A percentile compares a stretch with the other conserved stretches of the same genome.
These are phyloP conservation scores for Plantago major DNA, from an alignment of 257 asterid species.

Conservation along the genomic window DNA sequence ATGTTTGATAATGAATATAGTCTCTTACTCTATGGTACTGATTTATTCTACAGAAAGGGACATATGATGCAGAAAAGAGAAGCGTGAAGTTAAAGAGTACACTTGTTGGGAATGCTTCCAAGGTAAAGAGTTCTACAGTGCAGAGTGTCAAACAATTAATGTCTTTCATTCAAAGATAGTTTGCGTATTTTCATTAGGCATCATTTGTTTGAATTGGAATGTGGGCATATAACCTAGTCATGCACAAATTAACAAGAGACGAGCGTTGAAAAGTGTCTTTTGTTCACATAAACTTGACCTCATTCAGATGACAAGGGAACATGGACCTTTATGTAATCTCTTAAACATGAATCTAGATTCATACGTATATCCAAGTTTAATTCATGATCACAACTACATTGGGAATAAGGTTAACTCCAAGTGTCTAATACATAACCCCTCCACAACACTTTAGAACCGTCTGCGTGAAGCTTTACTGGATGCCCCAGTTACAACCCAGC, in stretches of 20 bases:
- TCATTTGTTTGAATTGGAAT: not conserved
- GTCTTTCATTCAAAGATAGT: not conserved
- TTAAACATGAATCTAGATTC: not conserved
- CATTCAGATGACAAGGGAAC: too few species aligned
- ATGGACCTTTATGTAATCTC: too few species aligned
- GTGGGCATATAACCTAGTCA: not conserved
- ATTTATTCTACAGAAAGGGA: conserved; percentile 43
- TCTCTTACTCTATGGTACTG: conserved; percentile 1
- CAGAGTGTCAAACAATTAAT: not conserved
- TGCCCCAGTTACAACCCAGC: too few species aligned
- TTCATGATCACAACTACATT: not conserved
- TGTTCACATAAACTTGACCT: too few species aligned
- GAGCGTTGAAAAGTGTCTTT: too few species aligned
- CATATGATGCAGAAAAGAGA: conserved; percentile 37
- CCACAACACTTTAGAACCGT: too few species aligned
- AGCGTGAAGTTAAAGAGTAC: conserved; percentile 46
- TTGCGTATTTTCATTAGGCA: not conserved
- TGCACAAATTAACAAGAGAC: too few species aligned
- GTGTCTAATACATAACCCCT: too few species aligned
- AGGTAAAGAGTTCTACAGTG: conserved; percentile 31
- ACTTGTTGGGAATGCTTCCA: conserved; percentile 68
- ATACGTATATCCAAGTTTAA: not conserved
- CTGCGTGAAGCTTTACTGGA: too few species aligned
- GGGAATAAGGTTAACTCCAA: too few species aligned
- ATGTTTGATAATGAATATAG: not conserved